Evolutionary conservation across 2,329 filamentous ascomycete species (phyloP).

Genomic region (Hirsutella rhossiliensis): DNA sequence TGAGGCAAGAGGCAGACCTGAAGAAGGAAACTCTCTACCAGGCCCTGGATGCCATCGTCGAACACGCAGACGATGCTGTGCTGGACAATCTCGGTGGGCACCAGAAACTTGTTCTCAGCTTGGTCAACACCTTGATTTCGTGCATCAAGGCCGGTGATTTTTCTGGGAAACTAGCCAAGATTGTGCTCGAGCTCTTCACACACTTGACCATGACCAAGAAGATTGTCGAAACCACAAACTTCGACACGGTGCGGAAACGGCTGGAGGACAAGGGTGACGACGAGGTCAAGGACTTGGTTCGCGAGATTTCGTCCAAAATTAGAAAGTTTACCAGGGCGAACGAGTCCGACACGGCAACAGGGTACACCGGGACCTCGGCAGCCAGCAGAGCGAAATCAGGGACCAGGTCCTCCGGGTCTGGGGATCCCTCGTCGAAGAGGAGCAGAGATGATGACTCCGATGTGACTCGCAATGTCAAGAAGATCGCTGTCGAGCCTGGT

Average conservation of each 20-base stretch:
- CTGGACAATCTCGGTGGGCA: slow-evolving; percentile 47
- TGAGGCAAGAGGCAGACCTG: slow-evolving; percentile 28
- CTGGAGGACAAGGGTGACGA: slow-evolving; percentile 54
- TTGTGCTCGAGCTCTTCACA: slow-evolving; percentile 47
- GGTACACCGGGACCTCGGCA: slow-evolving; percentile 27
- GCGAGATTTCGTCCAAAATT: slow-evolving; percentile 39
- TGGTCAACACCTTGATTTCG: slow-evolving; percentile 41
- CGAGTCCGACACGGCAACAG: slow-evolving; percentile 22
- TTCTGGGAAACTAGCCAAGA: slow-evolving; percentile 39
- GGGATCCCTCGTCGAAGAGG: slow-evolving; percentile 19
- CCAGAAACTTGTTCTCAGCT: slow-evolving; percentile 40
- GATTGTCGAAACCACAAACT: slow-evolving; percentile 51
- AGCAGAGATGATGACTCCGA: slow-evolving; percentile 28
- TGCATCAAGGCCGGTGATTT: slow-evolving; percentile 41
- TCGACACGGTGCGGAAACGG: slow-evolving; percentile 50
- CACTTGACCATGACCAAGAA: slow-evolving; percentile 49
- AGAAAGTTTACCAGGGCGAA: slow-evolving; percentile 24
- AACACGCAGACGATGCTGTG: slow-evolving; percentile 41
- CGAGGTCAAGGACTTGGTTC: slow-evolving; percentile 49
- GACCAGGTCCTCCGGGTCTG: slow-evolving; percentile 14
- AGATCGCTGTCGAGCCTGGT: slow-evolving; percentile 27
- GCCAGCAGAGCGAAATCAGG: slow-evolving; percentile 23
- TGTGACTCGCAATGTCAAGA: slow-evolving; percentile 24
- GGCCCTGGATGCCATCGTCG: slow-evolving; percentile 40
- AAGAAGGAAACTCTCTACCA: slow-evolving; percentile 37